Conservation (phyloP, 306 rosid species). For the Rosa chinensis region DNA sequence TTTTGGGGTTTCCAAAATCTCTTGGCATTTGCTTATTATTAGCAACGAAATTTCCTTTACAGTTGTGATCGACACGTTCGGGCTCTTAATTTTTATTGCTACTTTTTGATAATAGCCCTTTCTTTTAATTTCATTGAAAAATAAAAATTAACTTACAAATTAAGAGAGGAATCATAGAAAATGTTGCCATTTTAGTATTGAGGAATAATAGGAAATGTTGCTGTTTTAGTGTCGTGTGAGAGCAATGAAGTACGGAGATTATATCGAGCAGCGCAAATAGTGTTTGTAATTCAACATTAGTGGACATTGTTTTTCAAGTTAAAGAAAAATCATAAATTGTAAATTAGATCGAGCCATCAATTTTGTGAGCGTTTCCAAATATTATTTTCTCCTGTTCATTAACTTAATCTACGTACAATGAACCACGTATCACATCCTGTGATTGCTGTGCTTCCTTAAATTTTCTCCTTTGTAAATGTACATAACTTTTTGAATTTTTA, state of each 20-base stretch:
- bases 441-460: no score
- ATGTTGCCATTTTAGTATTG: no score
- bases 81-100: not conserved
- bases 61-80: not conserved
- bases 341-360: not conserved
- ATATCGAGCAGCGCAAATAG: not conserved
- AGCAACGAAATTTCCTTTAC: not conserved
- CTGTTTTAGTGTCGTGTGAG: not conserved
- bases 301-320: not conserved
- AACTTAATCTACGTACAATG: no score
- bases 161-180: not conserved
- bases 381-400: no score
- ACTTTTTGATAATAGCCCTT: not conserved
- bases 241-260: not conserved
- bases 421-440: no score
- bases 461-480: no score
- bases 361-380: not conserved
- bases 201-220: no score
- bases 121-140: not conserved
- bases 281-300: not conserved
- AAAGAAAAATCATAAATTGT: no score
- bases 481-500: no score
- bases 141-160: not conserved
- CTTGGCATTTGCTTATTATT: no score
- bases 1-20: not conserved